Evolutionary conservation across 306 rosid species (phyloP).

Genomic region (Quillaja saponaria): DNA sequence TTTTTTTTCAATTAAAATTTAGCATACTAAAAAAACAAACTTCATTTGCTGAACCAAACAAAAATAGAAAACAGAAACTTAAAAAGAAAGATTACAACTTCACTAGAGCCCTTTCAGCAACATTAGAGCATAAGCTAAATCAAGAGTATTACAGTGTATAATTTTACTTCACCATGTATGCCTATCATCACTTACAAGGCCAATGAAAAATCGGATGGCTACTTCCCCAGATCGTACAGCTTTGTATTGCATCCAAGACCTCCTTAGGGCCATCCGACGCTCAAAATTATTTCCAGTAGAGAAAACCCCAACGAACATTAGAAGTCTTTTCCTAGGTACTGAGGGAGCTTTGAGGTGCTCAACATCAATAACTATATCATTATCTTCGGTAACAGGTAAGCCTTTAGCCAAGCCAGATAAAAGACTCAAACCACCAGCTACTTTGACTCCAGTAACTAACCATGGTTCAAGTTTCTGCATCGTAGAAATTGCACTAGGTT

Average conservation of each 20-base stretch:
- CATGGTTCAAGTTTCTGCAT: slow-evolving; percentile 95
- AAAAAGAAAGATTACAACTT: slow-evolving; percentile 21
- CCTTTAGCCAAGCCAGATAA: slow-evolving; percentile 89
- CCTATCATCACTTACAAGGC: slow-evolving; percentile 72
- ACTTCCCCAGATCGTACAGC: slow-evolving; percentile 80
- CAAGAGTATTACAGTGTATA: slow-evolving; percentile 12
- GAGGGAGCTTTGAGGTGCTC: slow-evolving; percentile 76
- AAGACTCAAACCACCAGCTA: slow-evolving; percentile 59
- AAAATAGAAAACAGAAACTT: slow-evolving; percentile 7
- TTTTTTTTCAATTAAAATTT: too few relatives aligned
- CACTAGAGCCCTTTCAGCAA: slow-evolving; percentile 7
- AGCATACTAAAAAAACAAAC: not conserved
- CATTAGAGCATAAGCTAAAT: slow-evolving; percentile 21
- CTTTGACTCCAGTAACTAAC: slow-evolving; percentile 66
- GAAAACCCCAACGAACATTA: slow-evolving; percentile 78
- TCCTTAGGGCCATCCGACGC: slow-evolving; percentile 90
- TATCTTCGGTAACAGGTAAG: slow-evolving; percentile 85
- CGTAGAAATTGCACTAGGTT: slow-evolving; percentile 29
- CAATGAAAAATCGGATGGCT: slow-evolving; percentile 88
- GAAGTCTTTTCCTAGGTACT: slow-evolving; percentile 55
- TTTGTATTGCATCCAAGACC: slow-evolving; percentile 93
- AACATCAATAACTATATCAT: slow-evolving; percentile 56
- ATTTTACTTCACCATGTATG: slow-evolving; percentile 19
- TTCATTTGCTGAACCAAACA: slow-evolving; percentile 12
- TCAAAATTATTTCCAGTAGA: slow-evolving; percentile 93